phyloP scores from a whole-genome alignment of 441 rosid species.

The Aleurites moluccanus region DNA sequence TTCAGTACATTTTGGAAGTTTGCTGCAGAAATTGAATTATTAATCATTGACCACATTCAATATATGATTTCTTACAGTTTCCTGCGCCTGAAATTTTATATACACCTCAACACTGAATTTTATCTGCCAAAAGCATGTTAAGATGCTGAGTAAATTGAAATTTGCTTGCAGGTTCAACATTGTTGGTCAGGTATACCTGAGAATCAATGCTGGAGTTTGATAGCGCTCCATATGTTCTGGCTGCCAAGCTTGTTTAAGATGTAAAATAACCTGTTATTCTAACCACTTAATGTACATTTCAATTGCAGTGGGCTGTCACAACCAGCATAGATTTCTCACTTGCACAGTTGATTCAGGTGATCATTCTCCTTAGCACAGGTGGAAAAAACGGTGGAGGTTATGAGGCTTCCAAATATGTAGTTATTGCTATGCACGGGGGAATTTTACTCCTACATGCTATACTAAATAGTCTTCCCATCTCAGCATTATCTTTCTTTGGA shows the following conservation, averaged over 20 bases:
- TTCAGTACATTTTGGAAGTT: neutral
- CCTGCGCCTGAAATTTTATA: neutral
- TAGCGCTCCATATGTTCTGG: neutral
- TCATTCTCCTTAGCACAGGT: constrained; percentile 85
- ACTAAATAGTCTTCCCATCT: constrained; percentile 83
- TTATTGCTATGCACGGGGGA: constrained; percentile 74
- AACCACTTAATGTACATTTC: constrained; percentile 14
- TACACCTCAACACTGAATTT: neutral
- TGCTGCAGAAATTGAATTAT: neutral
- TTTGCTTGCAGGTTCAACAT: constrained; percentile 84
- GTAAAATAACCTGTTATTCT: constrained; percentile 23
- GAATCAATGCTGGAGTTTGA: constrained; percentile 20
- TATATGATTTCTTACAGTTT: neutral
- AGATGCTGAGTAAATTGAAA: constrained; percentile 16
- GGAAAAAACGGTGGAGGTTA: constrained; percentile 95
- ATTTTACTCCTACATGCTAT: constrained; percentile 72
- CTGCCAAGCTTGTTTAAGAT: constrained; percentile 14
- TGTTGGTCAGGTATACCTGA: constrained; percentile 78
- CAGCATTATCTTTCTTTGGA: constrained; percentile 73
- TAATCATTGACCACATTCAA: neutral
- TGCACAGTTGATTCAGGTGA: constrained; percentile 87
- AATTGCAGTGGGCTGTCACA: constrained; percentile 95
- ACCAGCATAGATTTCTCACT: constrained; percentile 89
- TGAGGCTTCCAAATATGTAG: constrained; percentile 74
- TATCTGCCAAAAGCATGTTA: constrained; percentile 15